These are phyloP conservation scores for Aspergillus viridinutans DNA, from an alignment of 2,329 filamentous ascomycete genomes.

Conservation along the genomic window DNA sequence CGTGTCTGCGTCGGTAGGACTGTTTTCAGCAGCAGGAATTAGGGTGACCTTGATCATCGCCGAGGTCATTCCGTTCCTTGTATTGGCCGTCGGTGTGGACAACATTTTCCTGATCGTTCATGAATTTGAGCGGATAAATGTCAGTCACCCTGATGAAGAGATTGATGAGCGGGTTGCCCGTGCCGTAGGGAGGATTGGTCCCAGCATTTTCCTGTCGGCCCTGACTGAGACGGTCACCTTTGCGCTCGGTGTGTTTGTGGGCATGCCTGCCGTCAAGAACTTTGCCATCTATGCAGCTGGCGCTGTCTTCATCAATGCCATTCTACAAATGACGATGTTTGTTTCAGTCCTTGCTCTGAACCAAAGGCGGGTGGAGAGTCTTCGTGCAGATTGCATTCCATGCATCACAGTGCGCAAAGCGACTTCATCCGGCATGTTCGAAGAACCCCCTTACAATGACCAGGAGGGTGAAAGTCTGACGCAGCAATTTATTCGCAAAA, in stretches of 20 bases:
- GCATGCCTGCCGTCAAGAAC: conserved; percentile 96
- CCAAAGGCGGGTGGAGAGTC: conserved; percentile 82
- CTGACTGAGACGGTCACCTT: conserved; percentile 92
- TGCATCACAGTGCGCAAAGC: conserved; percentile 78
- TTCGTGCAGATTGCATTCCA: conserved; percentile 86
- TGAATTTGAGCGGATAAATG: conserved; percentile 92
- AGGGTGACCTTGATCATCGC: conserved; percentile 97
- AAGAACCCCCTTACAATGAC: conserved; percentile 64
- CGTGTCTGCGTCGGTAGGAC: conserved; percentile 86
- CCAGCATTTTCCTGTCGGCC: conserved; percentile 93
- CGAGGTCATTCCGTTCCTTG: conserved; percentile 96
- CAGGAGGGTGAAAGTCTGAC: conserved; percentile 74
- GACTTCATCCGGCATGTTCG: conserved; percentile 60
- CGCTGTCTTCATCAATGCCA: conserved; percentile 91
- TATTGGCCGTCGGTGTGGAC: conserved; percentile 93
- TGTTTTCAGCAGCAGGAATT: conserved; percentile 87
- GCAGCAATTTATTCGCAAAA: conserved; percentile 84
- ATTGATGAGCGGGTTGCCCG: conserved; percentile 82
- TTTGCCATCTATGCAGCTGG: conserved; percentile 96
- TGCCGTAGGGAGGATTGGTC: conserved; percentile 92
- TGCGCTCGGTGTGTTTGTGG: conserved; percentile 84
- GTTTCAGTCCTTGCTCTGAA: conserved; percentile 87
- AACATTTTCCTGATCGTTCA: conserved; percentile 99
- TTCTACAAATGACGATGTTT: conserved; percentile 98
- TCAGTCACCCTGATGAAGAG: conserved; percentile 82